Base-by-base conservation (phyloP, 2,329 filamentous ascomycete species). In the Aspergillus intermedius region DNA sequence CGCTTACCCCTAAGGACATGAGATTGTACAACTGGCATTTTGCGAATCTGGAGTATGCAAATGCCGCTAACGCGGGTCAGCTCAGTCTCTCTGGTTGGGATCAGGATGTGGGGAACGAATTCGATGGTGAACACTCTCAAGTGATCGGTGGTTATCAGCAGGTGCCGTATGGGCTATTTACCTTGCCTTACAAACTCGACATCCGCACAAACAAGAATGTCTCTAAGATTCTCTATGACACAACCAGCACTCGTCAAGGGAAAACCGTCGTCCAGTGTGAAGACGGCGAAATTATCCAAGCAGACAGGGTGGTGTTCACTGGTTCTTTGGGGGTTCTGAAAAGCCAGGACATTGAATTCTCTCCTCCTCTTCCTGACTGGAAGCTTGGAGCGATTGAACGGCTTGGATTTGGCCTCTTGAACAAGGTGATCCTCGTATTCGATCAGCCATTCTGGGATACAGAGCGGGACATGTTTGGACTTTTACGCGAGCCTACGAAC, bases 11-110 rank as follows among this genome's bases (percentile, higher is more conserved):
- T 1, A 87, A 89, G 63, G 93, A 98, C 61, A 84, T 95, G 68
- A 82, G 93, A 42, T 76, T 98, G 13, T 79, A 97, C 61, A 98
- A 96, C 63, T 98, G 93, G 93, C 94, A 98, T 68, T 87, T 96
- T 66, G 94, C 94, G 55, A 98, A 98, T 63, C 78, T 98, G 12
- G 93, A 98, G 68, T 98, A 98, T 64, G 94, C 91, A 54, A 98
- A 97, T 66, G 93, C 93, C 2, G 88, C 84, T 2, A 94, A 90
- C 56, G 83, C 95, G 47, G 84, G 87, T 55, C 86, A 87, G 54
- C 79, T 98, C 15, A 97, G 91, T 66, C 80, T 98, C 12, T 83
- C 85, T 6, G 85, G 91, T 0, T 97, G 94, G 88, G 94, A 98
- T 67, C 90, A 98, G 60, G 94, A 98, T 63, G 90, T 91, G 44